Evolutionary conservation across 2,329 filamentous ascomycete species (phyloP), one percentile per base, ranked within the genome.

Genomic region (Myriosclerotinia curreyana): DNA sequence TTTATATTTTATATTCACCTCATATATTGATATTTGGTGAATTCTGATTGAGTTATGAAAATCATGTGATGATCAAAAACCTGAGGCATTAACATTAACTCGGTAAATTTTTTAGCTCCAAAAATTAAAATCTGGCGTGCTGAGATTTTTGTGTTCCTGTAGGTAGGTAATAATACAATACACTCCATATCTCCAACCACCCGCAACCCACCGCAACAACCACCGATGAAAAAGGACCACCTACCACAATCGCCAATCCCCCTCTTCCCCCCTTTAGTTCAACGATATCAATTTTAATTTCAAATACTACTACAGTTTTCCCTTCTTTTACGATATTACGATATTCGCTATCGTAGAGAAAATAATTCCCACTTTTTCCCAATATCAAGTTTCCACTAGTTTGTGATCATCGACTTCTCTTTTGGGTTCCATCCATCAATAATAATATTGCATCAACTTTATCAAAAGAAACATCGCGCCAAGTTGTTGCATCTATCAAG

Each of bases 401-500:
- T 49, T 63, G 61, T 58, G 61, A 60, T 64, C 62, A 48, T 60
- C 55, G 14, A 34, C 44, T 60, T 60, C 46, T 64, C 36, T 51
- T 53, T 60, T 64, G 34, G 54, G 34, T 5, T 60, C 34, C 62
- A 64, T 60, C 62, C 28, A 60, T 48, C 44, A 9, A 25, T n/a
- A n/a, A n/a, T n/a, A 15, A 36, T 48, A 17, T 50, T 50, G 22
- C 28, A 51, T 60, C 58, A 60, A 51, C 62, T 50, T 40, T 59
- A 64, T 64, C 62, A 38, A 64, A 36, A 53, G 62, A 59, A 64
- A 69, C 67, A 67, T 72, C 73, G 73, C 73, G 73, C 72, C 71
- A 73, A 74, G 70, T 67, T 65, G 61, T 54, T 70, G 65, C 68
- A 71, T 70, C 69, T 70, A 66, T 54, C 64, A 69, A 71, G 72